phyloP scores from a whole-genome alignment of 1,284 basidiomycete species.

The Cryptococcus deneoformans region DNA sequence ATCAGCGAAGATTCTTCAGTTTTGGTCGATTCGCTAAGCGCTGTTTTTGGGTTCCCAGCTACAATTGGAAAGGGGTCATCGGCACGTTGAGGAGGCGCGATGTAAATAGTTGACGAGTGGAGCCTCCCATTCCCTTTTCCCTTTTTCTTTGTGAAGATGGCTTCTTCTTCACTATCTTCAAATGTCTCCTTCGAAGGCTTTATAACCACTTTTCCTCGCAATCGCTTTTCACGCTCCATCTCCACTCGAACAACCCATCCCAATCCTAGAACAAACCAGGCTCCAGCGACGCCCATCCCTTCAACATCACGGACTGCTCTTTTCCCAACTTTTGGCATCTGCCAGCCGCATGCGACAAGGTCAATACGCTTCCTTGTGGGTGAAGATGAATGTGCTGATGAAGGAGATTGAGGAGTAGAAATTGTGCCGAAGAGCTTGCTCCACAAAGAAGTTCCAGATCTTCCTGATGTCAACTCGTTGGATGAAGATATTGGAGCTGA shows the following conservation, averaged over 20 bases:
- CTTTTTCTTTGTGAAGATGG: background rate
- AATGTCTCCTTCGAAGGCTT: background rate
- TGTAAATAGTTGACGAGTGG: no score
- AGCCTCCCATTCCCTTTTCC: background rate
- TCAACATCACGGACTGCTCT: constrained; percentile 37
- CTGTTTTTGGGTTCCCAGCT: no score
- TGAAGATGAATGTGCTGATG: background rate
- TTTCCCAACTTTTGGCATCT: constrained; percentile 40
- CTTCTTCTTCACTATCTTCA: background rate
- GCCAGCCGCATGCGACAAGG: constrained; percentile 31
- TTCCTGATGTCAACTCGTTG: background rate
- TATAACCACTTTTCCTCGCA: constrained; percentile 1
- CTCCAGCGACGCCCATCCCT: constrained; percentile 41
- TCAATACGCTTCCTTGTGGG: constrained; percentile 7
- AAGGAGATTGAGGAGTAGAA: background rate
- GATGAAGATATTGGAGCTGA: background rate
- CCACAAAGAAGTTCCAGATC: background rate
- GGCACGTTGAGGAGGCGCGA: no score
- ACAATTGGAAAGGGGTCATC: no score
- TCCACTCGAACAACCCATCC: constrained; percentile 37
- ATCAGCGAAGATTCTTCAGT: background rate
- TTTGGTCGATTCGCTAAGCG: background rate
- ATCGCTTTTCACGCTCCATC: background rate
- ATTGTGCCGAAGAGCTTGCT: background rate
- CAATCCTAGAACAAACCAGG: constrained; percentile 42